A percentile compares a stretch with the other conserved stretches of the same genome.
Conservation (phyloP, 2,329 filamentous ascomycete species). For the Rosellinia necatrix region DNA sequence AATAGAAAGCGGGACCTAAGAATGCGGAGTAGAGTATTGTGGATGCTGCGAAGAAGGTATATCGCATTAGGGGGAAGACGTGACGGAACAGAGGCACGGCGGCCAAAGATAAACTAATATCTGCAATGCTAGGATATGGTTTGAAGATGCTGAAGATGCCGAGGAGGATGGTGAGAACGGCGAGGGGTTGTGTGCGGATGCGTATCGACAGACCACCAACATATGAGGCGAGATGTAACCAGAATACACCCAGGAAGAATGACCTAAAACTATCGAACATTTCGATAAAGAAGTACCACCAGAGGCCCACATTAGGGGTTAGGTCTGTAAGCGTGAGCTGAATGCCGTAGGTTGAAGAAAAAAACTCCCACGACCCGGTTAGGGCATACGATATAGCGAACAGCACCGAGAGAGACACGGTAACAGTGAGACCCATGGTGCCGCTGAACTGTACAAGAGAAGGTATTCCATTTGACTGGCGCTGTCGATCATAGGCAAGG, state of each 20-base stretch:
- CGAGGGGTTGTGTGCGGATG: slow-evolving; percentile 82
- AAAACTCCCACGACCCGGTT: slow-evolving; percentile 85
- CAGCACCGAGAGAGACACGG: slow-evolving; percentile 61
- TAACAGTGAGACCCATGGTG: slow-evolving; percentile 58
- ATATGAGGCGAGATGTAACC: slow-evolving; percentile 91
- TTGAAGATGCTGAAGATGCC: slow-evolving; percentile 96
- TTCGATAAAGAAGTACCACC: slow-evolving; percentile 99
- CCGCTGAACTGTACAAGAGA: slow-evolving; percentile 57
- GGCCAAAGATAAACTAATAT: slow-evolving; percentile 84
- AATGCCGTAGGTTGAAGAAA: slow-evolving; percentile 88
- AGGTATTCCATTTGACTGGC: slow-evolving; percentile 40
- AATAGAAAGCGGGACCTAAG: slow-evolving; percentile 91
- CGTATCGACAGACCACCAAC: slow-evolving; percentile 84
- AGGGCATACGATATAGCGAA: slow-evolving; percentile 74
- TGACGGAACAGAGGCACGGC: slow-evolving; percentile 87
- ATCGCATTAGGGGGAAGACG: slow-evolving; percentile 89
- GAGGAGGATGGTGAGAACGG: slow-evolving; percentile 80
- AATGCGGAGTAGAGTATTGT: slow-evolving; percentile 86
- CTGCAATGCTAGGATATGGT: slow-evolving; percentile 91
- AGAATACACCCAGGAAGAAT: slow-evolving; percentile 98
- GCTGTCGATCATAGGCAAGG: slow-evolving; percentile 74
- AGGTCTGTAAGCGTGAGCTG: slow-evolving; percentile 90
- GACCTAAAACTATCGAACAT: slow-evolving; percentile 98
- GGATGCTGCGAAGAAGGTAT: slow-evolving; percentile 84
- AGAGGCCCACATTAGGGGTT: slow-evolving; percentile 91